Base-by-base conservation (phyloP, 2,329 filamentous ascomycete genomes). In the Fusarium pseudocircinatum region DNA sequence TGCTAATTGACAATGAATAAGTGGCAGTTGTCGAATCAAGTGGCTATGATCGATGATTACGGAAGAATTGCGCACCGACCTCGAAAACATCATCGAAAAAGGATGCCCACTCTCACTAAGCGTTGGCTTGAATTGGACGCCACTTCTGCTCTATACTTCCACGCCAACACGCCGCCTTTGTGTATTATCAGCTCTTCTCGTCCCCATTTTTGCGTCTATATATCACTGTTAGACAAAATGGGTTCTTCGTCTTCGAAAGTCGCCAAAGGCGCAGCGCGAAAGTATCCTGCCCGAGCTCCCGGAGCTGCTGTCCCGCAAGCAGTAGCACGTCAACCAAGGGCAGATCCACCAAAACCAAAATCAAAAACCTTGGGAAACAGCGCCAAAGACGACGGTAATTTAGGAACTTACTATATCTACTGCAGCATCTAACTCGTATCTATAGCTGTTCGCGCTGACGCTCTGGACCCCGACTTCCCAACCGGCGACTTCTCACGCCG, bases 401-500 rank as follows among this genome's bases (percentile, higher is more conserved):
- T 8, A 37, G 36, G 18, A 26, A 36, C 14, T 15, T 42, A 11
- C 6, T 7, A 26, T 15, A 4, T 32, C n/a, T 53, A 30, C 15
- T 7, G 40, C 28, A 32, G 12, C 15, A n/a, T 28, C 74, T 77
- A 52, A 78, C 59, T 58, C 34, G 8, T 43, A 9, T 40, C 37
- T 54, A 40, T 59, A 87, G 84, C 82, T 15, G 82, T 85, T 67
- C 81, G 77, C 60, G 77, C 81, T 43, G 84, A 87, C 65, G 80
- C 80, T 40, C 73, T 75, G 68, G 82, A 85, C 64, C 83, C 85
- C n/a, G 83, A 87, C 73, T 75, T 79, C 40, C 70, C 81, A 24
- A 80, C 82, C 49, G 77, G 82, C n/a, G 84, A 81, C 69, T 89
- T 88, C 78, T 85, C 87, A 14, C 80, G 81, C 54, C 87, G 88